A percentile compares a stretch with the other conserved stretches of the same genome.
Evolutionary conservation across 129 eudicot species (phyloP).

Genomic region (Helianthus tuberosus): DNA sequence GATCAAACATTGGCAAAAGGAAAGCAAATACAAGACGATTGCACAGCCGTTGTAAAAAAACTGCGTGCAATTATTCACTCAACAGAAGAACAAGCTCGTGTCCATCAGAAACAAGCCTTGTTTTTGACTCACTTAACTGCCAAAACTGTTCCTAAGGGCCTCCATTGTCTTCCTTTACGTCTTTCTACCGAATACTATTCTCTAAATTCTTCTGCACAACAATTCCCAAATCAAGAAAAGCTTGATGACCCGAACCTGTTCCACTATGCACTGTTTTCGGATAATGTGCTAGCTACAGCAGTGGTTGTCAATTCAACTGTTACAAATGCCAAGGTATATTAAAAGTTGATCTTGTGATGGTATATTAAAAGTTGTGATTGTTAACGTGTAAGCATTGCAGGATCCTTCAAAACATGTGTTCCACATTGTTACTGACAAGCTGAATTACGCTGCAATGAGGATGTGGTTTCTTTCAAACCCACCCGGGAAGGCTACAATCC

Average conservation of each 20-base stretch:
- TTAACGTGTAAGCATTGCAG: conserved; percentile 44
- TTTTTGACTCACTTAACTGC: conserved; percentile 95
- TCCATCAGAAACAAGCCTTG: conserved; percentile 88
- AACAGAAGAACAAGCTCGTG: conserved; percentile 90
- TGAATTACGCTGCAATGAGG: conserved; percentile 94
- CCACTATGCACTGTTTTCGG: conserved; percentile 93
- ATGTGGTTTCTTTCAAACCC: conserved; percentile 98
- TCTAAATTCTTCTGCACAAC: conserved; percentile 64
- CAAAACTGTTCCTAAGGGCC: conserved; percentile 96
- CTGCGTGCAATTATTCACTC: conserved; percentile 99
- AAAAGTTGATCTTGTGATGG: not conserved
- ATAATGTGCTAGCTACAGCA: conserved; percentile 89
- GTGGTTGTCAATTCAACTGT: conserved; percentile 93
- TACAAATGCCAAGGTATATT: conserved; percentile 67
- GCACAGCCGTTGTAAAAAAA: conserved; percentile 84
- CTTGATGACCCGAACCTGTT: conserved; percentile 70
- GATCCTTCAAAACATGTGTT: conserved; percentile 78
- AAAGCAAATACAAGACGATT: conserved; percentile 83
- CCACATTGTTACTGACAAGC: conserved; percentile 92
- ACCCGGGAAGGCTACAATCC: conserved; percentile 73
- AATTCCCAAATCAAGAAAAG: conserved; percentile 73
- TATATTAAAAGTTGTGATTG: not conserved
- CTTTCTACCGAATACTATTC: conserved; percentile 82
- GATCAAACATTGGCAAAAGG: conserved; percentile 83
- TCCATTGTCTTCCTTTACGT: conserved; percentile 95